Base-by-base conservation (phyloP, 768 basidiomycete genomes). In the Pleurotus giganteus region DNA sequence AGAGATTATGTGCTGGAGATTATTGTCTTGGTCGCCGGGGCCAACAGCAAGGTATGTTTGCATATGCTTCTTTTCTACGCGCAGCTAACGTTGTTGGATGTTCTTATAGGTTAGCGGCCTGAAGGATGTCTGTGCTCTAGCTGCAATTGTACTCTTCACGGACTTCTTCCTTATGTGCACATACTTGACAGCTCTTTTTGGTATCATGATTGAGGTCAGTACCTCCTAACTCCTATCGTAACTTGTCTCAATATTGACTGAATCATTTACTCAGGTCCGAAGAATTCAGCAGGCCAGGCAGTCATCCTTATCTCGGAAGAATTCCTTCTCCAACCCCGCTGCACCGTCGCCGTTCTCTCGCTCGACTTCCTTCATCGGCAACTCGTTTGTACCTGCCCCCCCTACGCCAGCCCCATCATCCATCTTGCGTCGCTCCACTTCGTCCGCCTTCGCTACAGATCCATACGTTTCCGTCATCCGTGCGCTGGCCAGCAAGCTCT, bases 1-100 rank as follows among this genome's bases (percentile, higher is more conserved):
- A 79, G 95, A 24, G 97, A 99, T 67, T 99, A 97, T 59, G 85
- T 85, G 3, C 79, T 99, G 47, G 97, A 99, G 64, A 87, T 98
- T 39, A 89, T 85, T 3, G 93, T 98, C 2, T 80, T 99, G 5
- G 73, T 88, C 43, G 80, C 94, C 34, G 97, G 97, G 2, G 94
- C 93, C 1, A 84, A 87, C 60, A 86, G 85, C 57, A 86, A 86
- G 39, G 93, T 98, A 4, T 13, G 44, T 45, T 26, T 27, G 12
- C 17, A 34, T 12, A 19, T 45, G 12, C 7, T 7, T 7, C 15
- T 2, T 41, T 19, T 41, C 9, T 41, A 17, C n/a, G 39, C 4
- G 13, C 7, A 15, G 2, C 39, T 41, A 2, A 41, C 39, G 15
- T n/a, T 41, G 7, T 32, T 13, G 31, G 6, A 32, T 32, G 31